Evolutionary conservation across 495 filamentous ascomycete genomes (phyloP).

Genomic region (Daldinia childiae): DNA sequence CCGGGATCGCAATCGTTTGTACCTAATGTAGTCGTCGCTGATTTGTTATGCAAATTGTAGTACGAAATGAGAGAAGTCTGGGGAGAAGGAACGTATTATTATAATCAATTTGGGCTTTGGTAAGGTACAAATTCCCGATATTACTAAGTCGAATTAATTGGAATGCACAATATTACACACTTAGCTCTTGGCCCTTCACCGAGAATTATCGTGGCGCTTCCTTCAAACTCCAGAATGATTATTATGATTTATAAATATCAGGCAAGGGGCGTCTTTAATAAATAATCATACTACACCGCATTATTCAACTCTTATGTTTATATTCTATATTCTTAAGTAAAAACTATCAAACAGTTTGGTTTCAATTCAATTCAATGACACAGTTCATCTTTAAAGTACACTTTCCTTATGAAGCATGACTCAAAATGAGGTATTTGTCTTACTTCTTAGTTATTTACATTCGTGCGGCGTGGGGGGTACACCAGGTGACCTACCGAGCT

Average conservation of each 20-base stretch:
- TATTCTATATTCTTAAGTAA: background rate
- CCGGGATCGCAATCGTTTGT: background rate
- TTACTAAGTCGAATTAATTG: background rate
- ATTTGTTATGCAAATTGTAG: background rate
- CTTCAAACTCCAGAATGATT: background rate
- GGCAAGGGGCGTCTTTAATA: background rate
- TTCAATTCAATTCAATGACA: background rate
- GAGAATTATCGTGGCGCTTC: conserved; percentile 2
- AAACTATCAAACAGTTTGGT: background rate
- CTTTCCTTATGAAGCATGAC: background rate
- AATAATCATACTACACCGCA: background rate
- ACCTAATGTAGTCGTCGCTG: conserved; percentile 1
- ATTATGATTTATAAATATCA: background rate
- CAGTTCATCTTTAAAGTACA: background rate
- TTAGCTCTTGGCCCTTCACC: background rate
- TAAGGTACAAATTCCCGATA: background rate
- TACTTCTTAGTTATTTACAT: background rate
- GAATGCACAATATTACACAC: conserved; percentile 1
- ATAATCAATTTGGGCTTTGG: background rate
- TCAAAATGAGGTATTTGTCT: background rate
- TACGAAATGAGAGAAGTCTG: background rate
- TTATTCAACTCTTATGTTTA: background rate
- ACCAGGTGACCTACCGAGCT: background rate
- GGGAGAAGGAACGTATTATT: background rate
- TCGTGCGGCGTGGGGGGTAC: conserved; percentile 1